Evolutionary conservation across 2,329 filamentous ascomycete species (phyloP).

Genomic region (Huntiella bhutanensis): DNA sequence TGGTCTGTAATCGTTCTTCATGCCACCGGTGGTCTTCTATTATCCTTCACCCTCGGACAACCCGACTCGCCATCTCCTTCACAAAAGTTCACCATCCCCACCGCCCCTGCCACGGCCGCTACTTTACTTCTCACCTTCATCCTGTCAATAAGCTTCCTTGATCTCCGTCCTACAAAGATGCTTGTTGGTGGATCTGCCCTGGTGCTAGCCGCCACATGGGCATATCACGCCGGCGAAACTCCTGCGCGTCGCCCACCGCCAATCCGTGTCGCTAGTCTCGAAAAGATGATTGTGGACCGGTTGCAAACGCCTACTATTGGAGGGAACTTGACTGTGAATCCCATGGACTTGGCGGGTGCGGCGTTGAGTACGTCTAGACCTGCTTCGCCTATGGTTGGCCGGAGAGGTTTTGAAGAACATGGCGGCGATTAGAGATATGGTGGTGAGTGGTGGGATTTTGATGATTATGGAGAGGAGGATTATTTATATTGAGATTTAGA

Average conservation of each 20-base stretch:
- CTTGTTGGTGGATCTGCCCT: conserved; percentile 64
- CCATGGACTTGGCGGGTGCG: conserved; percentile 7
- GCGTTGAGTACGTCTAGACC: conserved; percentile 9
- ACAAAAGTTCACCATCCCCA: conserved; percentile 48
- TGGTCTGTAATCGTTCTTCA: conserved; percentile 74
- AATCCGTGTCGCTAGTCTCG: conserved; percentile 52
- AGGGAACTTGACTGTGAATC: conserved; percentile 8
- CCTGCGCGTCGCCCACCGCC: conserved; percentile 37
- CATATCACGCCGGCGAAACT: conserved; percentile 54
- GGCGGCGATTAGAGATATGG: neutral
- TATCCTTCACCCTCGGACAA: conserved; percentile 24
- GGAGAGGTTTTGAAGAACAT: conserved; percentile 9
- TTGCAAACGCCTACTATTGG: conserved; percentile 20
- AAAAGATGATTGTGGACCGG: conserved; percentile 48
- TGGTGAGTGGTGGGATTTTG: neutral
- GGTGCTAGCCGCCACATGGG: conserved; percentile 65
- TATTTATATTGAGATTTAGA: conserved; percentile 1
- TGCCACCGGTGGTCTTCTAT: conserved; percentile 66
- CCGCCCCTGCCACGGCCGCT: conserved; percentile 84
- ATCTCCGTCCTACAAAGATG: conserved; percentile 59
- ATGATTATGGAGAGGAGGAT: neutral
- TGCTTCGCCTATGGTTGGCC: conserved; percentile 10
- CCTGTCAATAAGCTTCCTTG: conserved; percentile 70
- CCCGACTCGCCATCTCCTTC: conserved; percentile 15
- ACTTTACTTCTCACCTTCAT: conserved; percentile 78